Base-by-base conservation (phyloP, 805 yeast species). In the Kazachstania martiniae region DNA sequence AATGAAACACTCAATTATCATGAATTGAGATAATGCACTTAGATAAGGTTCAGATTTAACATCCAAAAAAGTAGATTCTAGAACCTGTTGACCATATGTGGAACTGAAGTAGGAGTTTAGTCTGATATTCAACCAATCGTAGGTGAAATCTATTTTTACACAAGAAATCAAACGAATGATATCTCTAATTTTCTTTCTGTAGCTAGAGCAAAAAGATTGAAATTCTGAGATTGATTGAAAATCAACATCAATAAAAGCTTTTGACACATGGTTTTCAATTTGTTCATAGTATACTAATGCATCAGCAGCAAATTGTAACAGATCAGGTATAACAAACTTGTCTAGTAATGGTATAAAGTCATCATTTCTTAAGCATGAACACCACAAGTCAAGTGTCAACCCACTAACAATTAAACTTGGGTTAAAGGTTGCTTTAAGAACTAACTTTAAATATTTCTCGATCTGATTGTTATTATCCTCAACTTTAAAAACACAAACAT, bases 371-470 rank as follows among this genome's bases (percentile, higher is more conserved):
- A 93, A 61, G 43, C 89, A 74, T 2, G 89, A 73, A 39, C 94
- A 85, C 98, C 98, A 93, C 62, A 91, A 80, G 52, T 86, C 95
- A 32, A 91, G 59, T 0, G 95, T 82, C 12, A 91, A 66, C 0
- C 95, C 95, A 31, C 94, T 79, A 3, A 89, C 77, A n/a, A 89
- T 78, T 35, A 91, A 65, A 46, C 94, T 82, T 17, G 84, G 81
- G 49, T 85, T 91, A 46, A 67, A 70, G 0, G 95, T 82, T 1
- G 95, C 84, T 28, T 76, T 70, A 27, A 91, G 62, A 5, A 91
- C 85, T 15, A 91, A 66, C 35, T 70, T 68, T 41, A 86, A 66
- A 51, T 84, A 91, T 31, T 70, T 73, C 19, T 65, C 66, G 5
- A 82, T 62, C 49, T 83, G 93, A 2, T 63, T 56, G 15, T 69